Percentiles rank a stretch among this genome's conserved stretches.
phyloP scores from a whole-genome alignment of 805 yeast genomes.

The Myxozyma geophila region DNA sequence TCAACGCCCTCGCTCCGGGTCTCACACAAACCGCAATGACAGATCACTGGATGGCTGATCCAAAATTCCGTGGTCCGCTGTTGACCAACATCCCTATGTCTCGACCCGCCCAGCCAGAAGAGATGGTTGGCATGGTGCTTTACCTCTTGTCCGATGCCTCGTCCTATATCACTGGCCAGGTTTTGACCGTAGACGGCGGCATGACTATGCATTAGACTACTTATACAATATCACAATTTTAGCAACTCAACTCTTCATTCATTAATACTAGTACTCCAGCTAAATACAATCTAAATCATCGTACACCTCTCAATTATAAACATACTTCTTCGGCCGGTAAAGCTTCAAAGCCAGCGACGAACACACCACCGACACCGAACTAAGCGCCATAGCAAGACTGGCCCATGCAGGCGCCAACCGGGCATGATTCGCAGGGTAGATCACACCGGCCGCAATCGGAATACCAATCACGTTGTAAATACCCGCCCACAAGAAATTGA shows the following conservation, averaged over 20 bases:
- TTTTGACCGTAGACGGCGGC: conserved; percentile 63
- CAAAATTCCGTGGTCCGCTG: conserved; percentile 42
- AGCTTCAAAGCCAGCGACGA: conserved; percentile 73
- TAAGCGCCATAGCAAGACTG: conserved; percentile 89
- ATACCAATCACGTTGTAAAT: conserved; percentile 82
- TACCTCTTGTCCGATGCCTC: conserved; percentile 59
- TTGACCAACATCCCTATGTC: conserved; percentile 53
- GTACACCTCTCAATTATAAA: neutral
- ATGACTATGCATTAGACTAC: conserved; percentile 24
- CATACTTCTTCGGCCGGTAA: conserved; percentile 43
- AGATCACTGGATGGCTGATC: conserved; percentile 50
- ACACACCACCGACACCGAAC: conserved; percentile 85
- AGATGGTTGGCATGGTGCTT: conserved; percentile 61
- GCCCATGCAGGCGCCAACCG: conserved; percentile 85
- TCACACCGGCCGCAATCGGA: conserved; percentile 93
- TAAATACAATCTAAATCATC: neutral
- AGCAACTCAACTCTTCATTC: neutral
- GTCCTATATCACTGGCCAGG: conserved; percentile 64
- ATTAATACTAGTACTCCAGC: neutral
- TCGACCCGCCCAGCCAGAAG: conserved; percentile 66
- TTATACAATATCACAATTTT: neutral
- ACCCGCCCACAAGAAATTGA: conserved; percentile 86
- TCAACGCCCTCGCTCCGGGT: conserved; percentile 64
- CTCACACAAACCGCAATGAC: conserved; percentile 64
- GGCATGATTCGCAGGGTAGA: conserved; percentile 75